These are phyloP conservation scores for Dryas integrifolia DNA, from an alignment of 331 rosid genomes.

Conservation along the genomic window DNA sequence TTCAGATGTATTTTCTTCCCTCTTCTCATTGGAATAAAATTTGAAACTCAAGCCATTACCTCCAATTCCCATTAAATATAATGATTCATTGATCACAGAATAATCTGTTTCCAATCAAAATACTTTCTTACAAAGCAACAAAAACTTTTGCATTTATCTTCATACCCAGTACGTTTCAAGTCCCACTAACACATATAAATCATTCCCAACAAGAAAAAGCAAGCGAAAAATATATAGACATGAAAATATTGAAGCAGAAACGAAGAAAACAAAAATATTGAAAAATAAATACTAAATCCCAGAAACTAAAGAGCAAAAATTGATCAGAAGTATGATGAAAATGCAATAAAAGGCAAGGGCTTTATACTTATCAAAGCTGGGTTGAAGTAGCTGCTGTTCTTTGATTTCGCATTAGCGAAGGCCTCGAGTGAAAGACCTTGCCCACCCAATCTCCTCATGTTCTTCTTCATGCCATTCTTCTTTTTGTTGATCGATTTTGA, in stretches of 20 bases:
- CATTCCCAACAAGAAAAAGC: neutral
- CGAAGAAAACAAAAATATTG: neutral
- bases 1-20: neutral
- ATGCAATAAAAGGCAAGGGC: neutral
- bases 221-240: neutral
- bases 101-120: neutral
- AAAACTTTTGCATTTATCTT: neutral
- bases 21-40: neutral
- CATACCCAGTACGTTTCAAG: neutral
- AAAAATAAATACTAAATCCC: neutral
- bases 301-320: neutral
- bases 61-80: neutral
- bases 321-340: neutral
- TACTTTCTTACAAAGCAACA: neutral
- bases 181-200: neutral
- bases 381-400: constrained; percentile 49
- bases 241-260: neutral
- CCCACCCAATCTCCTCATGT: constrained; percentile 52
- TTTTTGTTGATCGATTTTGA: constrained; percentile 22
- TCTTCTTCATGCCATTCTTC: constrained; percentile 32
- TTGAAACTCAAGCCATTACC: neutral
- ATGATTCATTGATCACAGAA: too few relatives aligned
- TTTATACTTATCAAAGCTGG: constrained; percentile 71
- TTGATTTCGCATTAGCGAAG: constrained; percentile 63
- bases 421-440: constrained; percentile 61